Base-by-base conservation (phyloP, 192 early-diverging fungal species). In the Coemansia sp. region DNA sequence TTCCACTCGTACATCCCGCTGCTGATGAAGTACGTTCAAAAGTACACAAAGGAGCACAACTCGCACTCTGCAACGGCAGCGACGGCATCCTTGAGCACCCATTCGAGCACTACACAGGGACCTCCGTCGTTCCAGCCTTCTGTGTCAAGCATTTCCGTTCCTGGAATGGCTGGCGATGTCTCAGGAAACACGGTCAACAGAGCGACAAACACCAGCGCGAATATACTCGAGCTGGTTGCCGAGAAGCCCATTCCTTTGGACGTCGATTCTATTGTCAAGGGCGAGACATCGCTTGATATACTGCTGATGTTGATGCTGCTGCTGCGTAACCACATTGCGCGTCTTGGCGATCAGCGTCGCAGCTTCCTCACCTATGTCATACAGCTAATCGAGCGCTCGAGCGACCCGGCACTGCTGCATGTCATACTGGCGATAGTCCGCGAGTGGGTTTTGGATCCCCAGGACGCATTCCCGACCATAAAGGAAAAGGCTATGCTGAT, bases 401-500 rank as follows among this genome's bases (percentile, higher is more conserved):
- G 84, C n/a, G 88, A 94, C 54, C 65, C 83, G 10, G 86, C 84
- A 30, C 75, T 99, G 15, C 74, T 91, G 11, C 73, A 87, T 8
- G 83, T 85, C 4, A 88, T 98, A 25, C 74, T 98, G 54, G 84
- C 87, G 14, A 90, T 98, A 83, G 84, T 91, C 9, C 84, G 87
- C 28, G 86, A 89, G 45, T 99, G 98, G 98, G 85, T 98, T 2
- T 72, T 91, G 37, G 85, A 84, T n/a, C 81, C 86, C 23, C 81
- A 82, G 52, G 94, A 95, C 52, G 82, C 90, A 2, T 97, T 97
- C 79, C 98, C 98, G 2, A 97, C 98, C 6, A 85, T 92, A 59
- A 96, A 95, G 74, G 98, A 99, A 61, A 98, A 98, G 72, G 90
- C 95, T 6, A 90, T 88, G 56, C 78, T 99, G n/a, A 82, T 96